Conservation (phyloP, 352 stramenopile genomes). For the Discostella stelligera region DNA sequence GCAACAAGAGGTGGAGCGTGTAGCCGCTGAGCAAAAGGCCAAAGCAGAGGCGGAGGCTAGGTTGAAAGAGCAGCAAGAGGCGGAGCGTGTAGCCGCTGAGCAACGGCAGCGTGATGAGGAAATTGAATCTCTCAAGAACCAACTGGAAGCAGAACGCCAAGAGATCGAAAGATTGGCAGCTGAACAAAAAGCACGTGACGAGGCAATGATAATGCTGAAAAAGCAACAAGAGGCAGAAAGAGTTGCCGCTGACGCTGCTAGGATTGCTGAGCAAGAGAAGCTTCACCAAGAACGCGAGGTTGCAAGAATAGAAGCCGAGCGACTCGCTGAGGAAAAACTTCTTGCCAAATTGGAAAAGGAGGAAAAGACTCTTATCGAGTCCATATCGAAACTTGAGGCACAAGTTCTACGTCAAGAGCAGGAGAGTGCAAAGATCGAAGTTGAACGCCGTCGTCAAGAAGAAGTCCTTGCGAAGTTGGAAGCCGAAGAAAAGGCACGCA, state of each 20-base stretch:
- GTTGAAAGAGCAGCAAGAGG: constrained; percentile 16
- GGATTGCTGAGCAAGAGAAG: constrained; percentile 17
- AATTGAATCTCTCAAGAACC: background rate
- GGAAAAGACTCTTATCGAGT: constrained; percentile 1
- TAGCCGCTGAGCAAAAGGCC: background rate
- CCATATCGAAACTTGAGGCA: constrained; percentile 7
- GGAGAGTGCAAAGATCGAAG: background rate
- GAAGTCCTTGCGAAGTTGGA: constrained; percentile 2
- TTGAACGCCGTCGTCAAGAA: constrained; percentile 6
- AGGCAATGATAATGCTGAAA: background rate
- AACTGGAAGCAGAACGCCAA: constrained; percentile 13
- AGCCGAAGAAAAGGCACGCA: constrained; percentile 9
- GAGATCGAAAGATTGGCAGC: background rate
- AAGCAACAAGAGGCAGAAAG: constrained; percentile 15
- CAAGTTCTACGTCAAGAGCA: constrained; percentile 16
- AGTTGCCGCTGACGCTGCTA: background rate
- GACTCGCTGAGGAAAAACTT: constrained; percentile 1
- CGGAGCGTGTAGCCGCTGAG: constrained; percentile 8
- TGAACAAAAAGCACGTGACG: background rate
- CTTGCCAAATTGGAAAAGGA: constrained; percentile 4
- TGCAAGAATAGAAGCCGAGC: constrained; percentile 11
- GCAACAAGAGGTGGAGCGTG: constrained; percentile 2
- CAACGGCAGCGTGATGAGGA: constrained; percentile 8
- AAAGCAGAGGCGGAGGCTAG: background rate
- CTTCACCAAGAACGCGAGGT: constrained; percentile 8